Conservation (phyloP, 345 rosid species). For the Sisymbrium altissimum region DNA sequence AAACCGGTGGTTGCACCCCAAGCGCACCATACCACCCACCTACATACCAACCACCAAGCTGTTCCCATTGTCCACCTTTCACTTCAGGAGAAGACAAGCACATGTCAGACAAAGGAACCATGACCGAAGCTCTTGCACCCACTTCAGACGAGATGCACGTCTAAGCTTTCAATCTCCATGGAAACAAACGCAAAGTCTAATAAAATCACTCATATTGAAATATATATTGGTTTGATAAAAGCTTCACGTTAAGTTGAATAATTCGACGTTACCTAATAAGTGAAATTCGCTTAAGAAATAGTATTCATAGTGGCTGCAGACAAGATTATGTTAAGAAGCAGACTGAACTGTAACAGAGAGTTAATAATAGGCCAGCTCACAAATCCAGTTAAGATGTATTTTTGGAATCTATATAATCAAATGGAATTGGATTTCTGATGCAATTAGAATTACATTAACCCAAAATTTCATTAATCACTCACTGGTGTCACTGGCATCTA, state of each 20-base stretch:
- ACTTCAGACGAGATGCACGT: constrained; percentile 15
- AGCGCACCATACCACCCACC: constrained; percentile 23
- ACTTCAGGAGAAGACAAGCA: constrained; percentile 13
- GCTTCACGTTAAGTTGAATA: constrained; percentile 23
- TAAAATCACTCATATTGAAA: constrained; percentile 14
- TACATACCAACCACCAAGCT: constrained; percentile 16
- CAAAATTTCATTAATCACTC: too few relatives aligned
- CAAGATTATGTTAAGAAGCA: neutral
- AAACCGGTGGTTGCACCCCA: constrained; percentile 27
- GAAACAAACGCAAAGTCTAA: constrained; percentile 18
- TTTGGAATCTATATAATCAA: too few relatives aligned
- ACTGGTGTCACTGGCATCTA: too few relatives aligned
- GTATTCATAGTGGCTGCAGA: neutral
- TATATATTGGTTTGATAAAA: constrained; percentile 19
- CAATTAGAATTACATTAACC: too few relatives aligned
- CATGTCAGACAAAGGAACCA: constrained; percentile 16
- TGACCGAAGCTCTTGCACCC: constrained; percentile 31
- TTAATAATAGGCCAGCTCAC: too few relatives aligned
- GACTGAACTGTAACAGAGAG: neutral
- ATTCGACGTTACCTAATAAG: constrained; percentile 13
- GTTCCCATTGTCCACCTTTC: constrained; percentile 22
- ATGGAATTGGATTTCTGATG: too few relatives aligned
- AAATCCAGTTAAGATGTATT: too few relatives aligned
- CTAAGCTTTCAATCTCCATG: constrained; percentile 23
- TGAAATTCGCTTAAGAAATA: neutral